Evolutionary conservation across 495 filamentous ascomycete species (phyloP).

Genomic region (Astrocystis sublimbata): DNA sequence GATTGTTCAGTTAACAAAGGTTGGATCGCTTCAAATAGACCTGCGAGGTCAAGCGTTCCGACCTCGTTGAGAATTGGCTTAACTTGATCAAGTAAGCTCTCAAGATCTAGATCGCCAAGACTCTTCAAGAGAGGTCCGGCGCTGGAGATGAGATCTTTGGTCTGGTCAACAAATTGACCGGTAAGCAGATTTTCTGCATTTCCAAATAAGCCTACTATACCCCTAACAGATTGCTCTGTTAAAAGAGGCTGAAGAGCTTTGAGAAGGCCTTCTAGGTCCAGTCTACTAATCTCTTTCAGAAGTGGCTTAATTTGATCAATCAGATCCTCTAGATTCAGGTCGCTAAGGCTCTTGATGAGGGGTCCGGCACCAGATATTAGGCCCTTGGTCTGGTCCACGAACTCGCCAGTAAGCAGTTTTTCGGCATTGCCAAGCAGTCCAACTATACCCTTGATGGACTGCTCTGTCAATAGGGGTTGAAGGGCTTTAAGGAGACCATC

Average conservation of each 20-base stretch:
- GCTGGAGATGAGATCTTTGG: constrained; percentile 32
- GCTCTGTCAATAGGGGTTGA: constrained; percentile 32
- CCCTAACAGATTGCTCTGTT: constrained; percentile 39
- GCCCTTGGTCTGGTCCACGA: constrained; percentile 45
- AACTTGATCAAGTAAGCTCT: constrained; percentile 34
- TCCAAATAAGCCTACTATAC: constrained; percentile 40
- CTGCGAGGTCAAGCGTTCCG: constrained; percentile 28
- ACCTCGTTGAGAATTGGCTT: constrained; percentile 36
- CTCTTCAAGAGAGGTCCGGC: constrained; percentile 35
- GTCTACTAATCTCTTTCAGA: constrained; percentile 34
- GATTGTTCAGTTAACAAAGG: constrained; percentile 39
- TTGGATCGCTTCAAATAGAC: constrained; percentile 33
- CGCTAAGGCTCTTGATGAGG: constrained; percentile 37
- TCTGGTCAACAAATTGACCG: constrained; percentile 43
- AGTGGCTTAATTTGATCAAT: constrained; percentile 37
- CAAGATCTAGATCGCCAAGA: constrained; percentile 41
- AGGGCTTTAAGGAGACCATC: constrained; percentile 36
- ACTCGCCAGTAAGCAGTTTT: constrained; percentile 41
- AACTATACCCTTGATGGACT: constrained; percentile 38
- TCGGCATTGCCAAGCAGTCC: constrained; percentile 44
- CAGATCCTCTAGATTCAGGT: constrained; percentile 36
- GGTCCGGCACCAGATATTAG: constrained; percentile 42
- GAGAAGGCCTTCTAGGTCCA: constrained; percentile 30
- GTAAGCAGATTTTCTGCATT: constrained; percentile 46
- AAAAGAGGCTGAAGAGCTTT: constrained; percentile 36